Base-by-base conservation (phyloP, 2,329 filamentous ascomycete species). In the Calonectria multiphialidica region DNA sequence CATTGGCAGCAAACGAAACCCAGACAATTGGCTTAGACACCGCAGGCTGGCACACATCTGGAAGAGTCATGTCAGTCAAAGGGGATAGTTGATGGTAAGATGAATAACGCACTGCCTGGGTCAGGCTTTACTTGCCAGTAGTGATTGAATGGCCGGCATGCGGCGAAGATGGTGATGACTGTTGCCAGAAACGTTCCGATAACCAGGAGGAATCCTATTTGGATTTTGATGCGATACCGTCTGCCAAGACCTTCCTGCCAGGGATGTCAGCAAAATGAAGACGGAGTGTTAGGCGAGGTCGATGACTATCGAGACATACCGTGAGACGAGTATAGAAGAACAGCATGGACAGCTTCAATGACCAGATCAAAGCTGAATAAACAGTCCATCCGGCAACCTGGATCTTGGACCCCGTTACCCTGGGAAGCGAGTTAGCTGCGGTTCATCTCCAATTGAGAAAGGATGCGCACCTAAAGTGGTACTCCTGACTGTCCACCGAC, bases 111-210 rank as follows among this genome's bases (percentile, higher is more conserved):
- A 89, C 87, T 87, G 4, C 89, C 89, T 6, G 89, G 89, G 44
- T 91, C 79, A 0, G 90, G 90, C 50, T 86, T 83, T n/a, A 91
- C 89, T 77, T 91, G 89, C 89, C 89, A 92, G 73, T 90, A 88
- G 35, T 85, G 85, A 23, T 82, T 72, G 49, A 91, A 85, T 0
- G 89, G 89, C 25, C 82, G 82, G 71, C 90, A 91, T 2, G 85
- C 84, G 6, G 87, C 81, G 30, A 90, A 84, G 47, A 90, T 85
- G 1, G 86, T 85, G 21, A 87, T 81, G n/a, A 89, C 79, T 8
- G 85, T 86, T 0, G 84, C 85, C 21, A 90, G 61, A 68, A 88
- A 91, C 2, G 88, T 90, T 1, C 75, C 74, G 0, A 82, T 82
- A 44, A 90, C 84, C 33, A 90, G 74, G 2, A 76, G 80, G 66